These are phyloP conservation scores for Thozetella sp. DNA, from an alignment of 495 filamentous ascomycete species.

Conservation along the genomic window DNA sequence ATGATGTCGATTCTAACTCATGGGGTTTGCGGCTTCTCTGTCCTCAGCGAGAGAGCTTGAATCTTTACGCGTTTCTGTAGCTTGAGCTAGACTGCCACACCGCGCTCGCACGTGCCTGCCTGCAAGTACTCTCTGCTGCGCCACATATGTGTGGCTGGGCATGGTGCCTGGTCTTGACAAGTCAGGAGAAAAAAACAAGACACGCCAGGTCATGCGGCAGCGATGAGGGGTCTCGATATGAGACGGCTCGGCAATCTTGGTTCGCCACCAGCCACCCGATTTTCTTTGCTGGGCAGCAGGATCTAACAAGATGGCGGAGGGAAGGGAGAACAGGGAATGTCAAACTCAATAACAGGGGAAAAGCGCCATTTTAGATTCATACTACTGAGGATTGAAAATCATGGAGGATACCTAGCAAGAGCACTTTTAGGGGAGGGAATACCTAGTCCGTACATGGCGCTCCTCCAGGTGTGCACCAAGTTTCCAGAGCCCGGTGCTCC, in stretches of 20 bases:
- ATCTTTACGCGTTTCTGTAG: no score
- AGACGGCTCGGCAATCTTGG: background rate
- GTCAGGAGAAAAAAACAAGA: background rate
- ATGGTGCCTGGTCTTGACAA: background rate
- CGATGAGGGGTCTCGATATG: background rate
- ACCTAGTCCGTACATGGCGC: background rate
- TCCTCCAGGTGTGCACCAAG: background rate
- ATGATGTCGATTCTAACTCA: no score
- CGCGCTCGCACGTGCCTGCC: no score
- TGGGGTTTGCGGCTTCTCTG: background rate
- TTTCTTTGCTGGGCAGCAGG: background rate
- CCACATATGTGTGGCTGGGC: no score
- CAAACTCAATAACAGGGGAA: no score
- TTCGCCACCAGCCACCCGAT: background rate
- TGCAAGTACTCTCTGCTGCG: no score
- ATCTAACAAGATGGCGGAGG: background rate
- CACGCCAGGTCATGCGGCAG: background rate
- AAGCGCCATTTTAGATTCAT: constrained; percentile 9
- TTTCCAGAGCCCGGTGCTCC: background rate
- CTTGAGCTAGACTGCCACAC: no score
- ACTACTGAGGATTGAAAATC: constrained; percentile 5
- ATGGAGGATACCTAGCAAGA: background rate
- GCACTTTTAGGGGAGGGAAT: background rate
- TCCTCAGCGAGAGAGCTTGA: no score
- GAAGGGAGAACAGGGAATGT: background rate